Conservation (phyloP, 2,329 filamentous ascomycete species). For the Basipetospora chlamydospora region DNA sequence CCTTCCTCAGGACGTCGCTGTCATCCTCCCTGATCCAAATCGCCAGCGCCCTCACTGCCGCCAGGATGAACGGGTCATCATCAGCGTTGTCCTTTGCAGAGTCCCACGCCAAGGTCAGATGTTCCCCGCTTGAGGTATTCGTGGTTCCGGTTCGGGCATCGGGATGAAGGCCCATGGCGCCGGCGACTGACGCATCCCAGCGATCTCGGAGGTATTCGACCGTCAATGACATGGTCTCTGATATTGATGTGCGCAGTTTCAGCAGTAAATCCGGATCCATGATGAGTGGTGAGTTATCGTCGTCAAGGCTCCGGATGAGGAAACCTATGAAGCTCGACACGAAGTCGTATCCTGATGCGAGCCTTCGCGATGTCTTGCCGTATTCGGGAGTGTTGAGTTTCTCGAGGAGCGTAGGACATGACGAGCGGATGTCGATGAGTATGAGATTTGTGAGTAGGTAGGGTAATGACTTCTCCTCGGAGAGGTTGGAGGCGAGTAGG, state of each 20-base stretch:
- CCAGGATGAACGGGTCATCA: constrained; percentile 44
- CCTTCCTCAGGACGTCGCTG: constrained; percentile 38
- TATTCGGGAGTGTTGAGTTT: constrained; percentile 43
- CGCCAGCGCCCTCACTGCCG: constrained; percentile 41
- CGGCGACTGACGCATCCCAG: constrained; percentile 53
- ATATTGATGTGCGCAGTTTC: constrained; percentile 43
- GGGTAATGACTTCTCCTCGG: constrained; percentile 37
- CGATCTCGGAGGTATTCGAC: constrained; percentile 54
- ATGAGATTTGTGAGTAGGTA: constrained; percentile 51
- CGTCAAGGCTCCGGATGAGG: constrained; percentile 39
- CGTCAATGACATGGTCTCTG: constrained; percentile 47
- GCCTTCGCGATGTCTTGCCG: constrained; percentile 30
- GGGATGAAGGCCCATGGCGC: constrained; percentile 45
- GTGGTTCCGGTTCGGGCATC: constrained; percentile 32
- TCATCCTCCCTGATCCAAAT: constrained; percentile 60
- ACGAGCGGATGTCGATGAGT: constrained; percentile 50
- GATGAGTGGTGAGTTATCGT: constrained; percentile 17
- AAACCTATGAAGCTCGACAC: constrained; percentile 45
- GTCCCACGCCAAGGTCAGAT: constrained; percentile 43
- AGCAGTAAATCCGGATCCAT: constrained; percentile 39
- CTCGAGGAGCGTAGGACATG: constrained; percentile 43
- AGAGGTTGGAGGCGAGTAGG: constrained; percentile 34
- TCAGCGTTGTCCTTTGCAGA: constrained; percentile 30
- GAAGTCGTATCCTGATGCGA: constrained; percentile 49
- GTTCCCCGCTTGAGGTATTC: constrained; percentile 28